Percentiles rank a stretch among this genome's conserved stretches.
Evolutionary conservation across 495 filamentous ascomycete species (phyloP).

Genomic region (Cercophora newfieldiana): DNA sequence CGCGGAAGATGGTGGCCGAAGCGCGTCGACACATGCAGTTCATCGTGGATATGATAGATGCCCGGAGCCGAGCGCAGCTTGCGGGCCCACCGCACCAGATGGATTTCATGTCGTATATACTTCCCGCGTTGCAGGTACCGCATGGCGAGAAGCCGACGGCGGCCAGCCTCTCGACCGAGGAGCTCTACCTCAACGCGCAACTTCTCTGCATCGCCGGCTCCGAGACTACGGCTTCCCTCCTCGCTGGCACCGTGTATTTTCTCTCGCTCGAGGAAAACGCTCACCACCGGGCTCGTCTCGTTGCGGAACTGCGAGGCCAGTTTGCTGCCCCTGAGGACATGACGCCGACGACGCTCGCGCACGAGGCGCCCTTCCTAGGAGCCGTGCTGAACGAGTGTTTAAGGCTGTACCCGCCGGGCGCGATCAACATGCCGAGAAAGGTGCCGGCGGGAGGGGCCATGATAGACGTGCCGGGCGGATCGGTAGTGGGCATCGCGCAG

Average conservation of each 20-base stretch:
- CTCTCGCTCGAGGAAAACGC: constrained; percentile 44
- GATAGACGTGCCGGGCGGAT: constrained; percentile 44
- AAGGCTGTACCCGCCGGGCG: constrained; percentile 55
- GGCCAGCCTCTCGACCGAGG: neutral
- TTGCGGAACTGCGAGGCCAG: constrained; percentile 46
- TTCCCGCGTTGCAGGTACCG: constrained; percentile 8
- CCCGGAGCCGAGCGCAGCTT: neutral
- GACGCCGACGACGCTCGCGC: constrained; percentile 41
- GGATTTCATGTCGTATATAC: constrained; percentile 21
- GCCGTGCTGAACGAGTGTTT: constrained; percentile 56
- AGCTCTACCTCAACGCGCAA: constrained; percentile 25
- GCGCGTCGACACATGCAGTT: constrained; percentile 16
- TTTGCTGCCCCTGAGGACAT: constrained; percentile 53
- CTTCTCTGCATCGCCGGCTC: constrained; percentile 37
- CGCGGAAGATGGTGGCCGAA: constrained; percentile 11
- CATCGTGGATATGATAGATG: constrained; percentile 20
- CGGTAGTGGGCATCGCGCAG: constrained; percentile 49
- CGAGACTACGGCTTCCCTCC: constrained; percentile 56
- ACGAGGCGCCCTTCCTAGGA: constrained; percentile 44
- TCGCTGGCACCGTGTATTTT: constrained; percentile 50
- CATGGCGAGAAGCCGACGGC: neutral
- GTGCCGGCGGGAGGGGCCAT: constrained; percentile 45
- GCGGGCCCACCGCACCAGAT: constrained; percentile 38
- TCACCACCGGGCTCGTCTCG: constrained; percentile 35
- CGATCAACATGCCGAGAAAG: constrained; percentile 46